These are phyloP conservation scores for Elaeis guineensis DNA, from an alignment of 176 grass and related monocot species.

Conservation along the genomic window DNA sequence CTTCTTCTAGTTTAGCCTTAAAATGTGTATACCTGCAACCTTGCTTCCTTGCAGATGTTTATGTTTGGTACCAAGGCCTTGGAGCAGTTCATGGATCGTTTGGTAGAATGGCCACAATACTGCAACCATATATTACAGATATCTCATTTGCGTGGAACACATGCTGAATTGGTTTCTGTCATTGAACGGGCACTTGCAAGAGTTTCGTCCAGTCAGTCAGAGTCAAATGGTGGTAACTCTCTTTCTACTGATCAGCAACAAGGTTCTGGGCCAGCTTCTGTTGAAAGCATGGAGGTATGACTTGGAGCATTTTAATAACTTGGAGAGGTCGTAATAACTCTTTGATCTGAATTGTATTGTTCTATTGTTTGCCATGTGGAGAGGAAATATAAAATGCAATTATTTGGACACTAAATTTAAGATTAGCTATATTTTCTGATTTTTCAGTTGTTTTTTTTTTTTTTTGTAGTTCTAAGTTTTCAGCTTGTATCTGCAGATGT, in stretches of 20 bases:
- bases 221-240: conserved; percentile 43
- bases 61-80: conserved; percentile 85
- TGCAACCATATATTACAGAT: conserved; percentile 99
- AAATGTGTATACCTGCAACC: too few relatives aligned
- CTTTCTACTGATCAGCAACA: conserved; percentile 54
- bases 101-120: conserved; percentile 89
- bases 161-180: conserved; percentile 64
- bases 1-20: too few relatives aligned
- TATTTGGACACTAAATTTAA: too few relatives aligned
- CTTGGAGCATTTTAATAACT: background rate
- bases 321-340: too few relatives aligned
- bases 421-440: too few relatives aligned
- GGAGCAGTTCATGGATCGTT: conserved; percentile 87
- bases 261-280: conserved; percentile 46
- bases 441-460: too few relatives aligned
- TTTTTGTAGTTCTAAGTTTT: too few relatives aligned
- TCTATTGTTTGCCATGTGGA: too few relatives aligned
- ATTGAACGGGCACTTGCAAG: conserved; percentile 77
- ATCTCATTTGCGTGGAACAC: conserved; percentile 88
- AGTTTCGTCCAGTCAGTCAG: conserved; percentile 89
- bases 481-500: too few relatives aligned
- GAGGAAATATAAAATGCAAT: too few relatives aligned
- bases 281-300: conserved; percentile 68
- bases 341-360: too few relatives aligned
- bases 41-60: conserved; percentile 70